Base-by-base conservation (phyloP, 331 rosid genomes). In the Ulmus americana region DNA sequence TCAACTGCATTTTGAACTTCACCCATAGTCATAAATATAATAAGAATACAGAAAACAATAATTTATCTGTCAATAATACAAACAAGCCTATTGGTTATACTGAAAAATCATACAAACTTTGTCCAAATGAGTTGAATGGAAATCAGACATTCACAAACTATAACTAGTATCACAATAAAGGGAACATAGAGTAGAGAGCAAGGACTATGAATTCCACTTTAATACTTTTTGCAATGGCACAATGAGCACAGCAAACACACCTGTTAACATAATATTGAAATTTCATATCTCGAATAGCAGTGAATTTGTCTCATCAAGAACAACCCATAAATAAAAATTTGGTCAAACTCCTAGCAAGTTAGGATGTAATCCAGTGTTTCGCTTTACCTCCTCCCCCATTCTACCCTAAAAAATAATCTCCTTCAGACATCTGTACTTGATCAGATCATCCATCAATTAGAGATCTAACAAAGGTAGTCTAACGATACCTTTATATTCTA, bases 1-100 rank as follows among this genome's bases (percentile, higher is more conserved):
- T 85, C 85, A 48, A 82, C 70, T 39, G 95, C 95, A 72, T 70
- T 76, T 87, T 90, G 95, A 80, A 78, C 97, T 94, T 76, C 56
- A 72, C 65, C 78, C 71, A 81, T 28, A 28, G 35, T 28, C 35
- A 28, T 67, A 45, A 64, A 70, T 58, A 74, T 45, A 62, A 75
- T 48, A 72, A 70, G 58, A 55, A 39, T 54, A 47, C 68, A 63
- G 47, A 61, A 48, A 28, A 65, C 63, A 43, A 69, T 41, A 48
- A 22, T 53, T 68, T 44, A 39, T 64, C 39, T 44, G 69, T 39
- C 48, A 61, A 57, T 15, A 59, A 72, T 46, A 65, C 67, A 69
- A 54, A 28, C 35, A 83, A 70, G 22, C 56, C 74, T 52, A 50
- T 57, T 14, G 28, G 8, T 12, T 45, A 47, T 43, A 50, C 74